Evolutionary conservation across 768 basidiomycete genomes (phyloP), one percentile per base, ranked within the genome.

Genomic region (Stropharia rugosoannulata): DNA sequence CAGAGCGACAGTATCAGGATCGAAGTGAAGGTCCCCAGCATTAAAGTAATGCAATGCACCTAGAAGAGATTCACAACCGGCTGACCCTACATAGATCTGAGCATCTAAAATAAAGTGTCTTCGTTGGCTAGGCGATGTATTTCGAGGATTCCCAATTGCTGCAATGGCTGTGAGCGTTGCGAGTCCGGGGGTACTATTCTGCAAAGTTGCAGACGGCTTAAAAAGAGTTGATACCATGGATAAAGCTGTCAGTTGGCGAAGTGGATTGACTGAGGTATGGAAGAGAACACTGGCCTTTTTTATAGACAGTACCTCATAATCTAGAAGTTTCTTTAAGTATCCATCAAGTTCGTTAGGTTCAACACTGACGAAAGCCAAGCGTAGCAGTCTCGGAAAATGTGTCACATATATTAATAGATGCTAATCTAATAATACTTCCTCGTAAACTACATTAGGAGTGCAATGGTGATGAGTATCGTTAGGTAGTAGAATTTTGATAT

Each of bases 401-500:
- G 22, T 22, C 22, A 22, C 22, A 22, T 22, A 22, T 22, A 22
- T 18, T 12, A 16, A 5, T 18, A 44, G n/a, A 18, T 44, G 4
- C 27, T 52, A 56, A 52, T 54, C 27, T 16, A 60, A 13, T n/a
- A 64, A 44, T 15, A 63, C 59, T 42, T 65, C 62, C 7, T 49
- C 15, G 49, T 63, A 65, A n/a, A 65, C 64, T 44, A 65, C 49
- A 56, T 65, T 65, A 19, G 47, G 3, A 8, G 55, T 54, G 3
- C 9, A 39, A 19, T 16, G 32, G 11, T 55, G 22, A 16, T 12
- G 8, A 13, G n/a, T 32, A 47, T 58, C 40, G 5, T 46, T 13
- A 22, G 56, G 36, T 5, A 64, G 35, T 5, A 67, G 47, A 51
- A 73, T 61, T 29, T 68, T 64, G 7, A 77, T 64, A 15, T 63